Evolutionary conservation across 2,329 filamentous ascomycete species (phyloP).

Genomic region (Colletotrichum phormii): DNA sequence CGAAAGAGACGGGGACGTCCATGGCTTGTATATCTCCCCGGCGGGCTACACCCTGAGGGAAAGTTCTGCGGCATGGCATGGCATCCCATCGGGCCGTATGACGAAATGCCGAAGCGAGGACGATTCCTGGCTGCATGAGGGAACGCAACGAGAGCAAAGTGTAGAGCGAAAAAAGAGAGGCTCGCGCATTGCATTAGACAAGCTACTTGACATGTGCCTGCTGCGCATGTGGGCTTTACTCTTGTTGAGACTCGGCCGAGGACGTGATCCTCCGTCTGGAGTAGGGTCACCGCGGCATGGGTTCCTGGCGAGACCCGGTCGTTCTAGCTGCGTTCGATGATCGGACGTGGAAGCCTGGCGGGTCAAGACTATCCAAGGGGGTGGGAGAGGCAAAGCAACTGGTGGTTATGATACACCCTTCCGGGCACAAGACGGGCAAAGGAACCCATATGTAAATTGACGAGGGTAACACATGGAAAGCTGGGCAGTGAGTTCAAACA

Average conservation of each 20-base stretch:
- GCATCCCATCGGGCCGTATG: slow-evolving; percentile 1
- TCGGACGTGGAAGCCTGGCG: not conserved
- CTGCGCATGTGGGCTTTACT: not conserved
- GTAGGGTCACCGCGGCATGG: not conserved
- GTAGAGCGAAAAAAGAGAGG: not conserved
- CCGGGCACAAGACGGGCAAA: not conserved
- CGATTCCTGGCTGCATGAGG: not conserved
- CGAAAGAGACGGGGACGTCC: not conserved
- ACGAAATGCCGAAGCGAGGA: slow-evolving; percentile 9
- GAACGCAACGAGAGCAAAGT: not conserved
- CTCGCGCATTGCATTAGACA: slow-evolving; percentile 6
- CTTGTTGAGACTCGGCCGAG: slow-evolving; percentile 9
- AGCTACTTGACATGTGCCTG: slow-evolving; percentile 20
- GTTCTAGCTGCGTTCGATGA: not conserved
- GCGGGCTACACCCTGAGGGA: not conserved
- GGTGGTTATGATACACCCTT: not conserved
- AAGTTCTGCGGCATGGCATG: slow-evolving; percentile 9
- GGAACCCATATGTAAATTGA: not conserved
- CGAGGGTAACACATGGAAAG: not conserved
- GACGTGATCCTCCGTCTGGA: slow-evolving; percentile 7
- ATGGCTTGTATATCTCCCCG: not conserved
- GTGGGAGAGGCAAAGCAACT: not conserved
- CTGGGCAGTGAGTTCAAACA: not conserved
- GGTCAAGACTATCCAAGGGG: not conserved
- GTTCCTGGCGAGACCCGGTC: not conserved